Base-by-base conservation (phyloP, 1,284 basidiomycete species). In the Papiliotrema fonsecae region DNA sequence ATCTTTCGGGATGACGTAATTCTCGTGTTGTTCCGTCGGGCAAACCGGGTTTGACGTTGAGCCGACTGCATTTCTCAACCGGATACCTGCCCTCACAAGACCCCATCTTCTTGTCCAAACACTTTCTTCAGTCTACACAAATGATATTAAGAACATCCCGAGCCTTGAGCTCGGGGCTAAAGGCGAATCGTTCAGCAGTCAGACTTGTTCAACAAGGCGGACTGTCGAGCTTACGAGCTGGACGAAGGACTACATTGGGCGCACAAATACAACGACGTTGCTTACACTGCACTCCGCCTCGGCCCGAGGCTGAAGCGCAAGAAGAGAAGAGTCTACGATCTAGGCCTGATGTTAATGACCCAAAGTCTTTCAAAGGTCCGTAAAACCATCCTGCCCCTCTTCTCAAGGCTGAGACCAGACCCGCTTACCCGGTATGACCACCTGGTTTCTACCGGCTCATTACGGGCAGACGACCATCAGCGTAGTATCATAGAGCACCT, bases 401-500 rank as follows among this genome's bases (percentile, higher is more conserved):
- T 13, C n/a, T 27, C n/a, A n/a, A n/a, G n/a, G n/a, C 10, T 44
- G 30, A 27, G 6, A 21, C 16, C 51, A 72, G 69, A 72, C 49
- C 69, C 68, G 1, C 51, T 68, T n/a, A 63, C 65, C 3, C 82
- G 84, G 45, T 97, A 97, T 75, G 77, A 84, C 56, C 77, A 80
- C 56, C 81, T 94, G 39, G 81, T 97, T 40, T 74, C 80, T 5
- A 72, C 77, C n/a, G 87, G 88, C 14, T 71, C 81, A 1, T 76
- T 98, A 40, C 79, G 81, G 19, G 78, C 84, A 43, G 94, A 98
- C 67, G 78, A 81, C 7, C 84, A 92, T 74, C 94, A 98, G 72
- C 82, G 83, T 28, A 78, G 78, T 28, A 94, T 97, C 60, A 84
- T 97, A 51, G 75, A 82, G 65, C 82, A 84, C 58, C 78, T 98